Evolutionary conservation across 23 red algal species (phyloP).

Genomic region (Gracilaria domingensis): DNA sequence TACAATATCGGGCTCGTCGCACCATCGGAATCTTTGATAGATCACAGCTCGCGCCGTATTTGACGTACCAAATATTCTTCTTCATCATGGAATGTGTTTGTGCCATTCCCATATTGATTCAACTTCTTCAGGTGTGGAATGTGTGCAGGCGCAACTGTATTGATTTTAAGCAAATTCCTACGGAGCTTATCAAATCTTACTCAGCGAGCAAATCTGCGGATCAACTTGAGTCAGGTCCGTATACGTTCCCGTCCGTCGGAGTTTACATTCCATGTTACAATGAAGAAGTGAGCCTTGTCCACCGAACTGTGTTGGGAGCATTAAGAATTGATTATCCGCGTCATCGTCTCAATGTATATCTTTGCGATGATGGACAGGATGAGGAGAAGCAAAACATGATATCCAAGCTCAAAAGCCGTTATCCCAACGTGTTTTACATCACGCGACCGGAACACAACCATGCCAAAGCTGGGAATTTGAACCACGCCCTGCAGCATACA

Average conservation of each 20-base stretch:
- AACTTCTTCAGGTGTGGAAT: constrained; percentile 43
- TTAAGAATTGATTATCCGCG: constrained; percentile 49
- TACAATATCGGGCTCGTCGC: constrained; percentile 31
- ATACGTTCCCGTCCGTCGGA: constrained; percentile 21
- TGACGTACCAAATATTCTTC: constrained; percentile 37
- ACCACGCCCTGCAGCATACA: constrained; percentile 52
- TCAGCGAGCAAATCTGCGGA: background rate
- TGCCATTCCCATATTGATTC: background rate
- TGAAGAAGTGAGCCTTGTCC: constrained; percentile 38
- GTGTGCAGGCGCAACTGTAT: constrained; percentile 28
- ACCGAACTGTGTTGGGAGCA: constrained; percentile 33
- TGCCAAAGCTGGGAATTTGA: constrained; percentile 69
- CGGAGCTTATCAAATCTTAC: background rate
- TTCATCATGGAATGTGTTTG: constrained; percentile 35
- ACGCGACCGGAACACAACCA: constrained; percentile 38
- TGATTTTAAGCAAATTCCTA: constrained; percentile 51
- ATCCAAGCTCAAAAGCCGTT: background rate
- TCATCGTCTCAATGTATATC: constrained; percentile 42
- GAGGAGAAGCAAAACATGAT: constrained; percentile 25
- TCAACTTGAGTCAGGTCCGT: background rate
- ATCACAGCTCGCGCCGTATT: background rate
- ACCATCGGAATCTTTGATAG: constrained; percentile 49
- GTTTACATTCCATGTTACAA: constrained; percentile 70
- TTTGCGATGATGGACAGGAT: constrained; percentile 64
- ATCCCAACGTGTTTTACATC: constrained; percentile 52